Conservation (phyloP, 2,329 filamentous ascomycete species). For the Ophiostoma tasmaniense region DNA sequence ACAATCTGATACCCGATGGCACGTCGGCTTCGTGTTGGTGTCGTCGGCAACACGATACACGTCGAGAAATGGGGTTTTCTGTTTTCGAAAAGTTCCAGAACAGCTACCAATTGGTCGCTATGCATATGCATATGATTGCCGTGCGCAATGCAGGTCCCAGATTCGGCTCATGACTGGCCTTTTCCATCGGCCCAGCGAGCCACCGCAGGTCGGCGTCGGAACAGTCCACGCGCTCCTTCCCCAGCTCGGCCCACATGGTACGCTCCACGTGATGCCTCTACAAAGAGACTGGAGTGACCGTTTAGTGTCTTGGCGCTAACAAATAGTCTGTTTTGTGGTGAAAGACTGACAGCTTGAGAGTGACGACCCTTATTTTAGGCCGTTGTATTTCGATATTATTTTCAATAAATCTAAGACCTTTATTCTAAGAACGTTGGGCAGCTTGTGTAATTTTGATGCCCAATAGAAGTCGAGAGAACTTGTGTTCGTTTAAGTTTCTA, state of each 20-base stretch:
- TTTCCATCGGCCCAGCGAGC: background rate
- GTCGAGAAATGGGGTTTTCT: background rate
- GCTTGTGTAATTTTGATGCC: background rate
- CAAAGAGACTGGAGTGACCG: background rate
- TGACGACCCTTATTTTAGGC: background rate
- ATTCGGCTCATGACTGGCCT: background rate
- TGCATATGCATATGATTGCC: background rate
- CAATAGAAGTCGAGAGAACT: background rate
- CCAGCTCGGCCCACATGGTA: background rate
- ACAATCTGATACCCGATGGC: background rate
- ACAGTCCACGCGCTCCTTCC: background rate
- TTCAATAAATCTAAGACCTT: background rate
- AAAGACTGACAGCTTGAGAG: background rate
- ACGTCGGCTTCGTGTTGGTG: background rate
- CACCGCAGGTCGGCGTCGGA: background rate
- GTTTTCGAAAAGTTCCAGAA: background rate
- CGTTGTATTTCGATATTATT: too few relatives aligned
- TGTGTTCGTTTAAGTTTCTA: background rate
- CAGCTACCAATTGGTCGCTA: background rate
- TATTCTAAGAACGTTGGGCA: background rate
- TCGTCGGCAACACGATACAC: background rate
- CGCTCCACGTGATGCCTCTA: background rate
- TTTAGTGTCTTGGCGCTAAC: background rate
- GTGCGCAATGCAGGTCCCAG: constrained; percentile 5
- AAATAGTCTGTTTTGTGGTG: background rate